Evolutionary conservation across 2,329 filamentous ascomycete genomes (phyloP).

Genomic region (Hymenoscyphus occultus): DNA sequence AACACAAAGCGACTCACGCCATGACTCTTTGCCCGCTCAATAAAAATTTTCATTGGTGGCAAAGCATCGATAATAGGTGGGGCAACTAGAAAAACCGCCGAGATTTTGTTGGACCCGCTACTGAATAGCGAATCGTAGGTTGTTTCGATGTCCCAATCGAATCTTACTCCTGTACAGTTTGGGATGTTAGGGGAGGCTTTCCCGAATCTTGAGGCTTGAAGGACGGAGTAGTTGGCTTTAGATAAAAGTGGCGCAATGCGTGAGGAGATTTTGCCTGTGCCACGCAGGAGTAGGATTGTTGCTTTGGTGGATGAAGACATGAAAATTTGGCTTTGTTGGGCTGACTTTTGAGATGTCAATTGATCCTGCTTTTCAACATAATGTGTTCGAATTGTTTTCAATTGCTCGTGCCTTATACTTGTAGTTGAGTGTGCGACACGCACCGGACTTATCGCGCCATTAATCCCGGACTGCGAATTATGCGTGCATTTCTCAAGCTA

Average conservation of each 20-base stretch:
- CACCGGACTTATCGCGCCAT: background rate
- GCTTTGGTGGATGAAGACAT: slow-evolving; percentile 11
- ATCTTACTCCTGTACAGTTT: slow-evolving; percentile 34
- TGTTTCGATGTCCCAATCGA: slow-evolving; percentile 45
- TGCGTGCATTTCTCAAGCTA: slow-evolving; percentile 19
- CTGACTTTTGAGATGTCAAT: background rate
- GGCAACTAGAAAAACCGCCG: slow-evolving; percentile 43
- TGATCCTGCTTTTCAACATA: background rate
- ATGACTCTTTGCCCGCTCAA: slow-evolving; percentile 40
- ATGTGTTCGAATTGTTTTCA: background rate
- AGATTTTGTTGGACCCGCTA: slow-evolving; percentile 27
- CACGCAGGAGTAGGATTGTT: slow-evolving; percentile 43
- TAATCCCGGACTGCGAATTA: background rate
- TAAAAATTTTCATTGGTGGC: slow-evolving; percentile 40
- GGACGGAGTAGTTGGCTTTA: slow-evolving; percentile 30
- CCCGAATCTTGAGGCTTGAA: slow-evolving; percentile 42
- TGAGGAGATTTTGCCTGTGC: slow-evolving; percentile 45
- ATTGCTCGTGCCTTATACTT: background rate
- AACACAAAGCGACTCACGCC: slow-evolving; percentile 46
- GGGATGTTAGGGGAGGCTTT: slow-evolving; percentile 24
- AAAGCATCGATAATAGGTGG: slow-evolving; percentile 38
- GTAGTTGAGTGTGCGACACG: background rate
- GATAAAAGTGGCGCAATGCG: slow-evolving; percentile 40
- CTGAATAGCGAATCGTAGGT: slow-evolving; percentile 41
- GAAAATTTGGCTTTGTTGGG: background rate